Evolutionary conservation across 202 grass and related monocot species (phyloP), one percentile per base, ranked within the genome.

Genomic region (Cymbopogon flexuosus): DNA sequence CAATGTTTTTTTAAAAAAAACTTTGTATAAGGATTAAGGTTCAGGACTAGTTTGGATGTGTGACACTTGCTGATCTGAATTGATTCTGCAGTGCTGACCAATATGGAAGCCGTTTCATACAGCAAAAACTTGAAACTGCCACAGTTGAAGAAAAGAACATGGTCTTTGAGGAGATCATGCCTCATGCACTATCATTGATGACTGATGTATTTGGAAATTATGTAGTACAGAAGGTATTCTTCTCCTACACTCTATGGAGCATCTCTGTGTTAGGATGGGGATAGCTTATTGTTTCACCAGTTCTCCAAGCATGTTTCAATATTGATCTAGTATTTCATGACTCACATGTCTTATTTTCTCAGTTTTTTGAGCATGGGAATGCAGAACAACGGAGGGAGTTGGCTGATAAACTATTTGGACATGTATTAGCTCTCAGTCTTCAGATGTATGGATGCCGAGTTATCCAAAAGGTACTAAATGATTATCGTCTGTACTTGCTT

Each of bases 361-460:
- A 97, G 94, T 97, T 93, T 90, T 91, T 97, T 89, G 91, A 93
- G 80, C 91, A 97, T 47, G 94, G 94, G 22, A 90, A 82, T 46
- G 36, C 81, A 21, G 34, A 61, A 79, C 94, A 97, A 51, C 88
- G 89, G 30, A 90, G 89, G 81, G 91, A 97, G 85, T 81, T 97
- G 76, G 91, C 89, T 52, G 81, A 97, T 76, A 83, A 97, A 61
- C 89, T 97, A 65, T 77, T 90, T 89, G 94, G 91, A 14, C 91
- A 93, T 88, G 87, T 97, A 36, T 77, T 97, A 85, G 77, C 89
- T 80, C 94, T 97, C 64, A 93, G 94, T 62, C 91, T 97, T 86
- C 94, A 97, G 88, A 97, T 97, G 94, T 97, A 97, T 88, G 94
- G 94, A 18, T 97, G 93, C 47, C 94, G 91, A 67, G 93, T 97